A percentile compares a stretch with the other conserved stretches of the same genome.
Evolutionary conservation across 2,329 filamentous ascomycete species (phyloP).

Genomic region (Cladosporium sp.): DNA sequence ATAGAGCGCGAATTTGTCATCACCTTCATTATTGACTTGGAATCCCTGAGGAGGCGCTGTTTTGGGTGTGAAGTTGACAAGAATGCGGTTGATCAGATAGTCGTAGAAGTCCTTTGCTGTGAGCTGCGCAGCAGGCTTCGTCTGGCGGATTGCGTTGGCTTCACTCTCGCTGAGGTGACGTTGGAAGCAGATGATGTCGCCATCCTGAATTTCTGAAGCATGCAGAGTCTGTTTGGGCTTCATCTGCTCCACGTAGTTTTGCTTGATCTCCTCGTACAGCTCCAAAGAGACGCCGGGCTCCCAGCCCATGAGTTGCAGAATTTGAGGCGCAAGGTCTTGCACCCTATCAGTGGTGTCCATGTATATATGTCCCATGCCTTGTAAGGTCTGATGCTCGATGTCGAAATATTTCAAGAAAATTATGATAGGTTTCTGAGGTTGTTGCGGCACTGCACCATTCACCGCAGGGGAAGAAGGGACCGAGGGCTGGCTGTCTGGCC

Average conservation of each 20-base stretch:
- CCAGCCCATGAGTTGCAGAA: conserved; percentile 83
- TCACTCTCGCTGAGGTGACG: conserved; percentile 48
- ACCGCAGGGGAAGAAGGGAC: conserved; percentile 40
- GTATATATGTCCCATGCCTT: conserved; percentile 78
- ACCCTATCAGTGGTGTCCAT: conserved; percentile 85
- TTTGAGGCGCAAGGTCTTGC: conserved; percentile 72
- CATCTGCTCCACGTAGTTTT: conserved; percentile 91
- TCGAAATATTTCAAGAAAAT: conserved; percentile 94
- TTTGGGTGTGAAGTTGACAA: conserved; percentile 71
- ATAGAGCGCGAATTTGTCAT: conserved; percentile 67
- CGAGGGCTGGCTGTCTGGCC: conserved; percentile 61
- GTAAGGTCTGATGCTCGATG: conserved; percentile 66
- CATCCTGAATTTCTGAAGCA: conserved; percentile 91
- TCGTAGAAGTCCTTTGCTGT: conserved; percentile 66
- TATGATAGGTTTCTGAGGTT: conserved; percentile 58
- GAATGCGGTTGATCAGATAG: conserved; percentile 79
- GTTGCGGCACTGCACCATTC: conserved; percentile 36
- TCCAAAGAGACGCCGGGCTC: conserved; percentile 63
- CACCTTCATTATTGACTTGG: conserved; percentile 40
- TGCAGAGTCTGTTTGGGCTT: conserved; percentile 87
- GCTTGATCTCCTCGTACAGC: conserved; percentile 96
- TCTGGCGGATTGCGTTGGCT: conserved; percentile 22
- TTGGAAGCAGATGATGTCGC: conserved; percentile 95
- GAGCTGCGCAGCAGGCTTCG: conserved; percentile 25
- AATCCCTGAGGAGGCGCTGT: conserved; percentile 35